A percentile compares a stretch with the other conserved stretches of the same genome.
Conservation (phyloP, 805 yeast genomes). For the Brettanomyces custersianus region DNA sequence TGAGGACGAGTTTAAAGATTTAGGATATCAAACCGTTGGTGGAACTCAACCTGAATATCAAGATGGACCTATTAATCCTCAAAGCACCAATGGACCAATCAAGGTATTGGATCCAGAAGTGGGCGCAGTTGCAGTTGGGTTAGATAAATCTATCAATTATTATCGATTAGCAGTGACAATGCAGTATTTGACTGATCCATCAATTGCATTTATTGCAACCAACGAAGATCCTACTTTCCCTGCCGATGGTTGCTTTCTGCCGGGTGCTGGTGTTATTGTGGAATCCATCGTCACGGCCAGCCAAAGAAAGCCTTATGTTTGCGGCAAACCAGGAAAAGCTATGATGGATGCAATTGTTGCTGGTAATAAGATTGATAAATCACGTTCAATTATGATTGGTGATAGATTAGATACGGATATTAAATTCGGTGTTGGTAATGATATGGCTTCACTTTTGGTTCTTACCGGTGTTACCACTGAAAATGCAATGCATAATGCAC, state of each 20-base stretch:
- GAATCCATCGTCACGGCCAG: constrained; percentile 66
- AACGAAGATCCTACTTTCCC: constrained; percentile 95
- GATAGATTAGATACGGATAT: constrained; percentile 94
- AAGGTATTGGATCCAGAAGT: constrained; percentile 61
- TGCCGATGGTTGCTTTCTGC: constrained; percentile 70
- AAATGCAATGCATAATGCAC: constrained; percentile 38
- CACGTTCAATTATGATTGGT: constrained; percentile 82
- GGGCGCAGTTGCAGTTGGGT: constrained; percentile 85
- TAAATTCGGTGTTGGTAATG: constrained; percentile 82
- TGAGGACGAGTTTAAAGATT: constrained; percentile 62
- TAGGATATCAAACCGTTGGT: constrained; percentile 75
- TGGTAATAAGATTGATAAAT: constrained; percentile 45
- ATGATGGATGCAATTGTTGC: constrained; percentile 88
- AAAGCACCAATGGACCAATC: constrained; percentile 45
- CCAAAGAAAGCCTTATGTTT: constrained; percentile 73
- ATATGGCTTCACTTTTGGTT: constrained; percentile 78
- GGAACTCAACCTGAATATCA: constrained; percentile 36
- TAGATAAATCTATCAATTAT: constrained; percentile 71
- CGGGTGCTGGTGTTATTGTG: constrained; percentile 93
- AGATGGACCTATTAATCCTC: constrained; percentile 41
- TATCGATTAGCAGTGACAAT: constrained; percentile 72
- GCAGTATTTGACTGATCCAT: constrained; percentile 64
- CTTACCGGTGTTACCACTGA: constrained; percentile 87
- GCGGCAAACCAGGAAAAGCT: constrained; percentile 86
- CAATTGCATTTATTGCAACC: constrained; percentile 77